Evolutionary conservation across 73 alveolate species (phyloP), one percentile per base, ranked within the genome.

Genomic region (Paraurostyla sp.): DNA sequence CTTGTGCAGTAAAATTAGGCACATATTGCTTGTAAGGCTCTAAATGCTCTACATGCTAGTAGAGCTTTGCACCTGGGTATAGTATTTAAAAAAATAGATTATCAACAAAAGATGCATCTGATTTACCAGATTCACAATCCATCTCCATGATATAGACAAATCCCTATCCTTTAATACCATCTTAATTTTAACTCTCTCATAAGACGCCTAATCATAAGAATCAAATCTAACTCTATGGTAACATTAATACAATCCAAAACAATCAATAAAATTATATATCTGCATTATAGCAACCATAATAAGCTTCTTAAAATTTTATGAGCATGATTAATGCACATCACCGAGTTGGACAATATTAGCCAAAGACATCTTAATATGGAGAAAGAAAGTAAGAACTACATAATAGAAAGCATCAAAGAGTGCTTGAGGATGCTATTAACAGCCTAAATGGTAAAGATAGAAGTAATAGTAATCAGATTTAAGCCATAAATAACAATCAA

Each of bases 1-100:
- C 9, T 13, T 60, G 78, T 27, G 78, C 78, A 30, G 78, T 60
- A 2, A 60, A 60, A 29, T 7, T 60, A 60, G 78, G 78, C 22
- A 60, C 78, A 7, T 60, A 60, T 33, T 60, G 52, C 25, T 60
- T 60, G 3, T 32, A 60, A 27, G 78, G 78, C 15, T 33, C 4
- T 20, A 30, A 60, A 60, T 60, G 78, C 32, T 32, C 22, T 29
- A 16, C 35, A 29, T 60, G 78, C 25, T 23, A 16, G 22, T 29
- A 60, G 13, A 29, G 22, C 50, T 33, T 29, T 7, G 25, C 22
- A 2, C 78, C 78, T 16, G 45, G 51, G 9, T 60, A 16, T 60
- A 13, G 7, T 29, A 60, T 60, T 60, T 32, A 30, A 29, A 60
- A 23, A 60, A 25, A 60, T 30, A 60, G 78, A 27, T 11, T 60